Percentiles rank a stretch among this genome's conserved stretches.
These are phyloP conservation scores for Leccinum truebloodii DNA, from an alignment of 768 basidiomycete genomes.

Conservation along the genomic window DNA sequence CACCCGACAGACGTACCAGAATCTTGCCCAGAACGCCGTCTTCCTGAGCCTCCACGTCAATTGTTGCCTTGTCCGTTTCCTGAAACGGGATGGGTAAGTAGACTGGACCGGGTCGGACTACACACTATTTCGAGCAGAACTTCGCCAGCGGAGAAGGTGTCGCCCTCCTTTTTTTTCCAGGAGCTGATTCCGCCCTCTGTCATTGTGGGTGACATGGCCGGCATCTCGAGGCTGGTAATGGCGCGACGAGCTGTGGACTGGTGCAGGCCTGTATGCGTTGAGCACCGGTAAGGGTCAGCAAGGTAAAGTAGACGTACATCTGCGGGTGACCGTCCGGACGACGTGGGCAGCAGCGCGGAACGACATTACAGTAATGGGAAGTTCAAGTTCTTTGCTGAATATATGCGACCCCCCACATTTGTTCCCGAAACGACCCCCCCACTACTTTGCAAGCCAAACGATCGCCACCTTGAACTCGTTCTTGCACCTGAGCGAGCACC, in stretches of 20 bases:
- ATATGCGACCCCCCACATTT: constrained; percentile 6
- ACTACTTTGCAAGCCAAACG: background rate
- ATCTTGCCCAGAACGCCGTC: constrained; percentile 96
- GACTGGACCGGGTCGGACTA: constrained; percentile 13
- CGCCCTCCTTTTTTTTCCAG: constrained; percentile 91
- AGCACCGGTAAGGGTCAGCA: background rate
- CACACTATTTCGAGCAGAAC: constrained; percentile 88
- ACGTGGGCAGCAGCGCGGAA: constrained; percentile 15
- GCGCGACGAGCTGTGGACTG: constrained; percentile 52
- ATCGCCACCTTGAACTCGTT: constrained; percentile 4
- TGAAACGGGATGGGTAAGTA: constrained; percentile 32
- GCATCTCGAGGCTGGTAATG: constrained; percentile 82
- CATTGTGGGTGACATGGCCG: constrained; percentile 98
- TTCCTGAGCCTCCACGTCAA: constrained; percentile 98
- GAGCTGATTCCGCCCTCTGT: constrained; percentile 88
- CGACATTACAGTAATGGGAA: constrained; percentile 8
- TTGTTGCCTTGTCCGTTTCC: constrained; percentile 96
- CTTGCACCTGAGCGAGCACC: background rate
- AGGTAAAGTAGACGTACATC: constrained; percentile 22
- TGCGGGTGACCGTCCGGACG: constrained; percentile 18
- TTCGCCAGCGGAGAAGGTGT: constrained; percentile 77
- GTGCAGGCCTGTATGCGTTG: constrained; percentile 43
- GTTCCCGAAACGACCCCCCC: constrained; percentile 3
- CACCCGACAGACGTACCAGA: constrained; percentile 53
- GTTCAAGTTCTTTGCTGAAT: background rate